phyloP scores from a whole-genome alignment of 768 basidiomycete species.

The Crassisporium funariophilum region DNA sequence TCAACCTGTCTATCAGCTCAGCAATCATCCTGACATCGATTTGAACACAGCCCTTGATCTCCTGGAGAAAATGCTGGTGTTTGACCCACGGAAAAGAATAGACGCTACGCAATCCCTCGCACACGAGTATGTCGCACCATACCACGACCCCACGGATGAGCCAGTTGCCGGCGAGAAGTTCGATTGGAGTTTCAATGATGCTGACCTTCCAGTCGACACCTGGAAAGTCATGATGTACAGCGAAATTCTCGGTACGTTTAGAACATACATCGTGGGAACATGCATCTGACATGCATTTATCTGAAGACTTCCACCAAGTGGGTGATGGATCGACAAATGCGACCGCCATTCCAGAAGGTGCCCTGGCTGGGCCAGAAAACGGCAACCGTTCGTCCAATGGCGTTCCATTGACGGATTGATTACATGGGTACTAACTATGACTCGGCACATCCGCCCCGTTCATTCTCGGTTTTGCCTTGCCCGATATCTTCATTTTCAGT shows the following conservation, averaged over 20 bases:
- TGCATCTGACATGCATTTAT: not conserved
- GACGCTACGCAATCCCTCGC: conserved; percentile 87
- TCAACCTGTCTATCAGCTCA: not conserved
- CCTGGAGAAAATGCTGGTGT: conserved; percentile 98
- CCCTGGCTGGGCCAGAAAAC: conserved; percentile 66
- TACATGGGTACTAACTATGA: conserved; percentile 5
- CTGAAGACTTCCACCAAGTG: conserved; percentile 79
- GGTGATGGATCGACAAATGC: conserved; percentile 50
- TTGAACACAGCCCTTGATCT: conserved; percentile 77
- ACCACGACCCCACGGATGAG: conserved; percentile 98
- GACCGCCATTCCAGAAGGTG: conserved; percentile 62
- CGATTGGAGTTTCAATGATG: conserved; percentile 99
- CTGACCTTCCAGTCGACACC: conserved; percentile 95
- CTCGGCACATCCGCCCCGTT: not conserved
- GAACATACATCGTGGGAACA: not conserved
- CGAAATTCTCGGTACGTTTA: conserved; percentile 83
- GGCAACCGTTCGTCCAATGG: conserved; percentile 14
- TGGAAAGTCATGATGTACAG: conserved; percentile 99
- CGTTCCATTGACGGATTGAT: conserved; percentile 13
- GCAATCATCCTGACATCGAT: conserved; percentile 2
- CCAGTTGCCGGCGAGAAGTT: conserved; percentile 92
- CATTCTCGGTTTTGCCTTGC: conserved; percentile 1
- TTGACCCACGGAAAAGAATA: conserved; percentile 97
- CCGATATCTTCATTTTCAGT: conserved; percentile 11
- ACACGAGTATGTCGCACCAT: conserved; percentile 94